Percentiles rank a stretch among this genome's conserved stretches.
Conservation (phyloP, 164 flowering plant genomes). For the Chimonanthus salicifolius region DNA sequence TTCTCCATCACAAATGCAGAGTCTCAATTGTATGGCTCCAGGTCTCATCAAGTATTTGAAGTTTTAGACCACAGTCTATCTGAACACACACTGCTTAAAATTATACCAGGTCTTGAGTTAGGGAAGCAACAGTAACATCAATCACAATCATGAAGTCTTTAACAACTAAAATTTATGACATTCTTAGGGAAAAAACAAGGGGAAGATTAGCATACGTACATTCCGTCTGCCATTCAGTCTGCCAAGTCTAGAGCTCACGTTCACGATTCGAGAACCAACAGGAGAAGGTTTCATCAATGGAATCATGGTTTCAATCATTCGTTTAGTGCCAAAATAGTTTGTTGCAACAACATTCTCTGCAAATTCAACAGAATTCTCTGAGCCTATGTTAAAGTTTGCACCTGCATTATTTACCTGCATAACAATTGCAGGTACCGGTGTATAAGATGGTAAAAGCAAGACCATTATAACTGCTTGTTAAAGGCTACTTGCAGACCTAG, state of each 20-base stretch:
- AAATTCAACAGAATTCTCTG: constrained; percentile 75
- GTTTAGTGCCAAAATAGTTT: constrained; percentile 72
- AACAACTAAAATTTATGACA: too few relatives aligned
- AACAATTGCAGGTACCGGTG: background rate
- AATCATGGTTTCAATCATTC: constrained; percentile 50
- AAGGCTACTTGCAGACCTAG: background rate
- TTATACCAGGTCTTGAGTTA: too few relatives aligned
- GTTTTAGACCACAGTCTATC: too few relatives aligned
- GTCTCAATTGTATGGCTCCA: too few relatives aligned
- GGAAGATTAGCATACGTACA: constrained; percentile 35
- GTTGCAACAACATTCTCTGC: constrained; percentile 61
- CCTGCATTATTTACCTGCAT: constrained; percentile 93
- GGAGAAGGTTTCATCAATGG: constrained; percentile 61
- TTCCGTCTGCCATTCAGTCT: constrained; percentile 74
- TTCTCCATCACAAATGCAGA: too few relatives aligned
- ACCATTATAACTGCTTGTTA: background rate
- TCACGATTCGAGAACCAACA: constrained; percentile 65
- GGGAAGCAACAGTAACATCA: too few relatives aligned
- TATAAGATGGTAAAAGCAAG: background rate
- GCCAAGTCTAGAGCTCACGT: constrained; percentile 81
- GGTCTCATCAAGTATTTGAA: too few relatives aligned
- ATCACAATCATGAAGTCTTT: too few relatives aligned
- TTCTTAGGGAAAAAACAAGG: too few relatives aligned
- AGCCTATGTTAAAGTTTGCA: constrained; percentile 69
- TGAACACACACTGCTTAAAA: too few relatives aligned